Evolutionary conservation across 257 asterid species (phyloP).

Genomic region (Nicotiana obtusifolia): DNA sequence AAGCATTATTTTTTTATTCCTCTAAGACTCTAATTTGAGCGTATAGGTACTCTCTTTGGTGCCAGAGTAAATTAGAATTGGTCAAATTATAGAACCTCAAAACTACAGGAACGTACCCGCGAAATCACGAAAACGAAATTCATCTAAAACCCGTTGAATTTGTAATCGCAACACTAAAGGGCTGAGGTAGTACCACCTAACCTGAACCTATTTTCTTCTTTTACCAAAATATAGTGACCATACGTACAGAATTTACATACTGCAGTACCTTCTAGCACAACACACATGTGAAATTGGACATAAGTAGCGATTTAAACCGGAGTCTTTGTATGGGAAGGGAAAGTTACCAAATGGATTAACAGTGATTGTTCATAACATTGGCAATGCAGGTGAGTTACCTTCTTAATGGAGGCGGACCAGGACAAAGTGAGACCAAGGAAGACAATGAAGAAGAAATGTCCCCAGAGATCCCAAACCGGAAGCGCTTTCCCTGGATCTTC

Average conservation of each 20-base stretch:
- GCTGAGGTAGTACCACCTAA: too few species aligned
- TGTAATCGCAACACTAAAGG: too few species aligned
- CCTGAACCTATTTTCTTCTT: too few species aligned
- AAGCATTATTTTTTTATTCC: background rate
- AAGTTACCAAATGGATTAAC: too few species aligned
- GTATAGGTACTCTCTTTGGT: background rate
- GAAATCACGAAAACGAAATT: too few species aligned
- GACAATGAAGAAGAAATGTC: conserved; percentile 92
- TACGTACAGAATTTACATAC: background rate
- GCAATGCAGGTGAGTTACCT: conserved; percentile 34
- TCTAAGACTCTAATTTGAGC: background rate
- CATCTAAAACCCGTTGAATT: too few species aligned
- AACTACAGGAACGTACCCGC: background rate
- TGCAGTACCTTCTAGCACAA: background rate
- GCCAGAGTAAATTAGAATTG: background rate
- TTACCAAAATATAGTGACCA: too few species aligned
- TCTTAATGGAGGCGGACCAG: conserved; percentile 94
- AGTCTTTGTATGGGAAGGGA: too few species aligned
- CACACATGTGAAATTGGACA: too few species aligned
- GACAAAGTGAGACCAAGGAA: conserved; percentile 91
- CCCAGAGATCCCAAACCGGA: conserved; percentile 98
- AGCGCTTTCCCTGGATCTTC: conserved; percentile 99
- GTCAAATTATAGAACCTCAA: background rate
- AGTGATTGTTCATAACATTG: too few species aligned
- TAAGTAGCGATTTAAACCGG: too few species aligned